Conservation (phyloP, 306 rosid genomes). For the Prunus armeniaca region DNA sequence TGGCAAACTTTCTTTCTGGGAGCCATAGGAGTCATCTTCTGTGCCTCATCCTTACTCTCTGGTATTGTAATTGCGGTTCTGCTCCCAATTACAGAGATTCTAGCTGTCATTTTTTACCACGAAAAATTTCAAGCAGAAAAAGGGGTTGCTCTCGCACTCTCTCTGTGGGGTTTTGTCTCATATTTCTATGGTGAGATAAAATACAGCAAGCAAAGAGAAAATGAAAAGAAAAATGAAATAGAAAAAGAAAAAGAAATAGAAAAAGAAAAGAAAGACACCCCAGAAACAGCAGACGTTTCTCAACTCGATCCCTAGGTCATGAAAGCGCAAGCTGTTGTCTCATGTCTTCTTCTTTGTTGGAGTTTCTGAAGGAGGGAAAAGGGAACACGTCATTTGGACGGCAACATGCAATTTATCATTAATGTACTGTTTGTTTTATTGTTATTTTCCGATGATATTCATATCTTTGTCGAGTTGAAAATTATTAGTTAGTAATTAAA, state of each 20-base stretch:
- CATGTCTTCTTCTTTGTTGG: not conserved
- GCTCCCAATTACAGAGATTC: slow-evolving; percentile 38
- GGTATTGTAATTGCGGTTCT: slow-evolving; percentile 40
- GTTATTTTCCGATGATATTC: not conserved
- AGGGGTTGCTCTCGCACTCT: slow-evolving; percentile 42
- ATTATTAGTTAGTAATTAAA: not conserved
- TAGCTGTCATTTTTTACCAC: slow-evolving; percentile 45
- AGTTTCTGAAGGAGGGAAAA: not conserved
- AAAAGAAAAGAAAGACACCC: not conserved
- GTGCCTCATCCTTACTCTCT: slow-evolving; percentile 47
- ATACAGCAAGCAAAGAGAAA: slow-evolving; percentile 22
- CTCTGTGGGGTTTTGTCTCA: slow-evolving; percentile 51
- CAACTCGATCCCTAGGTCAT: slow-evolving; percentile 5
- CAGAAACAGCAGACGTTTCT: not conserved
- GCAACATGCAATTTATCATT: not conserved
- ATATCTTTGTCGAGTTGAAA: not conserved
- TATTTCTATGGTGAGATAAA: slow-evolving; percentile 60
- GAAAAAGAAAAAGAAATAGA: not conserved
- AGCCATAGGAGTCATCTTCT: slow-evolving; percentile 54
- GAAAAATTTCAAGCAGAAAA: slow-evolving; percentile 50
- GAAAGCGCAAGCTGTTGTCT: not conserved
- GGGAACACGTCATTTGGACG: not conserved
- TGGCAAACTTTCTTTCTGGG: slow-evolving; percentile 58
- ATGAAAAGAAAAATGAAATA: not conserved
- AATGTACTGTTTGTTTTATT: not conserved